These are phyloP conservation scores for Ophiostoma montium DNA, from an alignment of 2,329 filamentous ascomycete genomes.

Conservation along the genomic window DNA sequence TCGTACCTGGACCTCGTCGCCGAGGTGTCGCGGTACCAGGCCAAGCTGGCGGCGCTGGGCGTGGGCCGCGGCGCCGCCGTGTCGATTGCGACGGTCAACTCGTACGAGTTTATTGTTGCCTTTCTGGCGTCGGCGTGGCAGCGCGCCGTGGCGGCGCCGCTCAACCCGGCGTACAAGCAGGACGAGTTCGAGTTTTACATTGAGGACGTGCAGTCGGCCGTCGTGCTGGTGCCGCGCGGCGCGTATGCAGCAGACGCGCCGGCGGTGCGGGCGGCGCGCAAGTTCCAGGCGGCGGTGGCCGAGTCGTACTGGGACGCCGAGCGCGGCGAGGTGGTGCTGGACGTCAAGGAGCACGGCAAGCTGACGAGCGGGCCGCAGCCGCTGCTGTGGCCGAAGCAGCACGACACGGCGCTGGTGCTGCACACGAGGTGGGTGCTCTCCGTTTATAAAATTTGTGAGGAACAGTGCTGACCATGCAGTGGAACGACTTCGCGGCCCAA, in stretches of 20 bases:
- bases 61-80: slow-evolving; percentile 56
- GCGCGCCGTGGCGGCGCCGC: slow-evolving; percentile 67
- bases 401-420: slow-evolving; percentile 68
- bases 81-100: slow-evolving; percentile 72
- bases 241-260: slow-evolving; percentile 51
- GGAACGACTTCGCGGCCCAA: slow-evolving; percentile 78
- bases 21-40: slow-evolving; percentile 59
- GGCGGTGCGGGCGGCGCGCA: slow-evolving; percentile 62
- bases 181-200: slow-evolving; percentile 89
- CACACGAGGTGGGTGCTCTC: slow-evolving; percentile 45
- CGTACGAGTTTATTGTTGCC: slow-evolving; percentile 75
- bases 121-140: slow-evolving; percentile 82
- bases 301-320: slow-evolving; percentile 68
- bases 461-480: slow-evolving; percentile 20
- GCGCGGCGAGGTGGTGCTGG: slow-evolving; percentile 52
- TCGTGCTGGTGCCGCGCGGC: slow-evolving; percentile 63
- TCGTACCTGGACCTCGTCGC: slow-evolving; percentile 53
- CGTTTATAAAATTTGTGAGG: no score
- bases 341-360: slow-evolving; percentile 64
- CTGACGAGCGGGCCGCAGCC: slow-evolving; percentile 31
- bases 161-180: slow-evolving; percentile 82
- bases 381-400: slow-evolving; percentile 41
- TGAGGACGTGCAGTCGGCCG: slow-evolving; percentile 66
- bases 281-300: slow-evolving; percentile 71
- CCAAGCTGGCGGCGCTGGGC: slow-evolving; percentile 62